Conservation (phyloP, 2,329 filamentous ascomycete genomes). For the Colletotrichum eleusines region DNA sequence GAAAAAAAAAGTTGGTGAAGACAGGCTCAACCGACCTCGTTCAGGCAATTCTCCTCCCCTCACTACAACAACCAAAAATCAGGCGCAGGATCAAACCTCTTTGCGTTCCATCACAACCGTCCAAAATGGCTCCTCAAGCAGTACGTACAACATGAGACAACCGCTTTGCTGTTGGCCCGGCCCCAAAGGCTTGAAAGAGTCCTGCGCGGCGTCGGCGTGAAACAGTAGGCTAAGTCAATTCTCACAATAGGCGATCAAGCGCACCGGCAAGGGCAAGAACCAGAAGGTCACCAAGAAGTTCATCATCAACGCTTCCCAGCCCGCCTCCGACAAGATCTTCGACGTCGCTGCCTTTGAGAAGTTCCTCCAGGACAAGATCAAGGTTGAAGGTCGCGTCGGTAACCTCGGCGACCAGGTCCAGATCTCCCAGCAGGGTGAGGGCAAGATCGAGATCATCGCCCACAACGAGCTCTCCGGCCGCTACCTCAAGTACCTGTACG, state of each 20-base stretch:
- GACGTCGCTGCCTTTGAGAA: conserved; percentile 98
- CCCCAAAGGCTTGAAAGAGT: conserved; percentile 52
- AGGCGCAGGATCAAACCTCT: conserved; percentile 88
- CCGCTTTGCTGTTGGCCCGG: conserved; percentile 94
- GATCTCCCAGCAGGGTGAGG: conserved; percentile 92
- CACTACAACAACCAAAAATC: conserved; percentile 45
- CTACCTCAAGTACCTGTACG: conserved; percentile 99
- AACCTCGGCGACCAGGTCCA: conserved; percentile 95
- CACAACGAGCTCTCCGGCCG: conserved; percentile 98
- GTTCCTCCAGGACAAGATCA: conserved; percentile 99
- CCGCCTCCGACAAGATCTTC: conserved; percentile 99
- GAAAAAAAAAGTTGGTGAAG: conserved; percentile 27
- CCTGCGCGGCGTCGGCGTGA: conserved; percentile 63
- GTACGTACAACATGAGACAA: conserved; percentile 82
- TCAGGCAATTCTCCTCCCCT: conserved; percentile 26
- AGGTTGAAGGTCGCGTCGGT: conserved; percentile 97
- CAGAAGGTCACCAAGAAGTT: conserved; percentile 92
- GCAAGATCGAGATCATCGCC: conserved; percentile 97
- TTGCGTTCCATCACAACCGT: conserved; percentile 60
- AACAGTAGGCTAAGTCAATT: conserved; percentile 94
- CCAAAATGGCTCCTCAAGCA: conserved; percentile 86
- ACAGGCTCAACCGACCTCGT: conserved; percentile 33
- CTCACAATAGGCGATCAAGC: conserved; percentile 66
- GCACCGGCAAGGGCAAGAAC: conserved; percentile 75
- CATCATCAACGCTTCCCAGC: conserved; percentile 99